Base-by-base conservation (phyloP, 2,329 filamentous ascomycete genomes). In the Cordyceps cateniannulata region DNA sequence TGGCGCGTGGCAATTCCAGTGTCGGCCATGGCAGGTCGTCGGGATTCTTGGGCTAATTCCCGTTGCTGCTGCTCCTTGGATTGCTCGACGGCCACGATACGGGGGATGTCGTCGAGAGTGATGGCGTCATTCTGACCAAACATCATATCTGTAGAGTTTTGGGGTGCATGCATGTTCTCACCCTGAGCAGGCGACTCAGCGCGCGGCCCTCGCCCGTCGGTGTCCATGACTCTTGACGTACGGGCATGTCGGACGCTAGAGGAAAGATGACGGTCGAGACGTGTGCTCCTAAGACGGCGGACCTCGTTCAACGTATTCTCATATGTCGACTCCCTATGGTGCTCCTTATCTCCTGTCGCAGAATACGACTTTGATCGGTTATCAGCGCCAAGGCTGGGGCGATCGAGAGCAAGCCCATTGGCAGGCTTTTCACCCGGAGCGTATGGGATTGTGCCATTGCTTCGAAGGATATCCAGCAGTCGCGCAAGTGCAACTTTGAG, bases 301-400 rank as follows among this genome's bases (percentile, higher is more conserved):
- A 99, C 95, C 75, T 99, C 95, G 66, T 95, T 96, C 66, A 99
- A 87, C 51, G 93, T 96, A 76, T 93, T 96, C 77, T 98, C 93
- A 71, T 98, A 95, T 29, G 90, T 91, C 56, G 89, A 91, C 68
- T 87, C 84, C 65, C 86, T 83, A 63, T 82, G 81, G 62, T 85
- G 82, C 55, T 87, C 85, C 60, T 66, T 73, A 49, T 71, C 73
- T 55, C 62, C 80, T 74, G 64, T 83, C 25, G 85, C 88, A 49
- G 84, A 84, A 71, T 88, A 88, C 2, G 88, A 91, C 68, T 88
- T 90, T 20, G 91, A 92, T 60, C 90, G 82, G 20, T 83, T 85
- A 65, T 90, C 88, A 8, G 86, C 81, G 57, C 82, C 81, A 27
- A 88, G 74, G 74, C 75, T 57, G 72, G 74, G 63, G 2, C 54